Percentiles rank a stretch among this genome's conserved stretches.
Conservation (phyloP, 2,329 filamentous ascomycete genomes). For the Talaromyces sp. region DNA sequence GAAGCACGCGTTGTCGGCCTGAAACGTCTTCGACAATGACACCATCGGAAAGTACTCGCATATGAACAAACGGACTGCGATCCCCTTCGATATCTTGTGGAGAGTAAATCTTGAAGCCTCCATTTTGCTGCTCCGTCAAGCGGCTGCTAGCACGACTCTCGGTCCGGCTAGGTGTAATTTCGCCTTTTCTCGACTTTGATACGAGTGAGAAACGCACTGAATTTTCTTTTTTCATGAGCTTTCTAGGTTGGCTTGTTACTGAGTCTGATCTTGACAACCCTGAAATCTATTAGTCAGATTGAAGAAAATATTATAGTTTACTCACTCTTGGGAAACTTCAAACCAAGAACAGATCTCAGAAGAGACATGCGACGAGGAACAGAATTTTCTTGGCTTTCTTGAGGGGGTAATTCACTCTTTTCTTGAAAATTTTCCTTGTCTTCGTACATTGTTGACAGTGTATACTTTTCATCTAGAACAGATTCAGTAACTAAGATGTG, state of each 20-base stretch:
- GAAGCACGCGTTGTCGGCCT: slow-evolving; percentile 26
- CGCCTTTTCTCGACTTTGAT: slow-evolving; percentile 17
- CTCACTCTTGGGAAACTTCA: slow-evolving; percentile 22
- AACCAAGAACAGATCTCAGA: slow-evolving; percentile 21
- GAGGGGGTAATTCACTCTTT: slow-evolving; percentile 11
- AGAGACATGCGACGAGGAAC: slow-evolving; percentile 15
- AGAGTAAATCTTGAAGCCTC: slow-evolving; percentile 2
- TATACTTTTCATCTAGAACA: slow-evolving; percentile 12
- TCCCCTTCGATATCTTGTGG: not conserved
- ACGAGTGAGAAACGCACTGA: slow-evolving; percentile 27
- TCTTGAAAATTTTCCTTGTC: slow-evolving; percentile 16
- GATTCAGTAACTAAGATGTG: not conserved
- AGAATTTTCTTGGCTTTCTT: slow-evolving; percentile 18
- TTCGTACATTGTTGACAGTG: slow-evolving; percentile 16
- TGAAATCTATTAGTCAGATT: slow-evolving; percentile 1
- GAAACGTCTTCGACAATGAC: slow-evolving; percentile 25
- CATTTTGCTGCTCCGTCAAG: slow-evolving; percentile 13
- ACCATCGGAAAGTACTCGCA: slow-evolving; percentile 22
- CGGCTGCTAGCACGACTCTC: slow-evolving; percentile 9
- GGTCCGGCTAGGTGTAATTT: slow-evolving; percentile 14
- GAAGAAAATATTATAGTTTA: not conserved
- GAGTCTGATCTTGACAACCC: slow-evolving; percentile 22
- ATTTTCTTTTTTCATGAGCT: slow-evolving; percentile 24
- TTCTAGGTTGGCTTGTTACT: slow-evolving; percentile 19
- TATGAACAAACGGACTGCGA: slow-evolving; percentile 19